phyloP scores from a whole-genome alignment of 1,284 basidiomycete genomes.

The Amylostereum areolatum region DNA sequence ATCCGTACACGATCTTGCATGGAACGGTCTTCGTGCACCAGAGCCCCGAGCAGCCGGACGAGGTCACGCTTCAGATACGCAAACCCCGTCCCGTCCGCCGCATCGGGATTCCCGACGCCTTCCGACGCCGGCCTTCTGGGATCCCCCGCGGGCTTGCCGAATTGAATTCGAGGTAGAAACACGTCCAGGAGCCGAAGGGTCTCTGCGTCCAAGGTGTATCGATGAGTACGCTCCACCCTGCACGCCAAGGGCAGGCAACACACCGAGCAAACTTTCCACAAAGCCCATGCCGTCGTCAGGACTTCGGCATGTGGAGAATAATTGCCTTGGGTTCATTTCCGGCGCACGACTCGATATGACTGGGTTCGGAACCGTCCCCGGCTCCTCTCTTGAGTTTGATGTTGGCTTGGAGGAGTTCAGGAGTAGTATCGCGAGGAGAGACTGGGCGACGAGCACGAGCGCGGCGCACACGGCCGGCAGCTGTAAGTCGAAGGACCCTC shows the following conservation, averaged over 20 bases:
- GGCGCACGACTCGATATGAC: too few relatives aligned
- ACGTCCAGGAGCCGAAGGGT: constrained; percentile 62
- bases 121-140: constrained; percentile 10
- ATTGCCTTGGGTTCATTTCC: too few relatives aligned
- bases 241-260: constrained; percentile 16
- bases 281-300: constrained; percentile 25
- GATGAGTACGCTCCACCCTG: neutral
- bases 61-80: constrained; percentile 78
- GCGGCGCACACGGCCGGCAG: constrained; percentile 76
- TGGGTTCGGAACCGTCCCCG: too few relatives aligned
- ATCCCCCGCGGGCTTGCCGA: constrained; percentile 48
- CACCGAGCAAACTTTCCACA: constrained; percentile 58
- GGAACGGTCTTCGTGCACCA: constrained; percentile 54
- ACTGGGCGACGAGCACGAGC: constrained; percentile 72
- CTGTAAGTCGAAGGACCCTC: constrained; percentile 48
- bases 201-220: constrained; percentile 33
- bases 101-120: constrained; percentile 7
- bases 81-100: constrained; percentile 53
- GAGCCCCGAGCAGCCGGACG: constrained; percentile 72
- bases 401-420: too few relatives aligned
- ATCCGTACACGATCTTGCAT: constrained; percentile 71
- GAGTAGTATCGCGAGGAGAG: constrained; percentile 62
- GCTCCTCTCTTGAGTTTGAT: too few relatives aligned
- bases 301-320: too few relatives aligned
- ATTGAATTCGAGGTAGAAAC: constrained; percentile 76